Base-by-base conservation (phyloP, 805 yeast species). In the Wickerhamomyces bisporus region DNA sequence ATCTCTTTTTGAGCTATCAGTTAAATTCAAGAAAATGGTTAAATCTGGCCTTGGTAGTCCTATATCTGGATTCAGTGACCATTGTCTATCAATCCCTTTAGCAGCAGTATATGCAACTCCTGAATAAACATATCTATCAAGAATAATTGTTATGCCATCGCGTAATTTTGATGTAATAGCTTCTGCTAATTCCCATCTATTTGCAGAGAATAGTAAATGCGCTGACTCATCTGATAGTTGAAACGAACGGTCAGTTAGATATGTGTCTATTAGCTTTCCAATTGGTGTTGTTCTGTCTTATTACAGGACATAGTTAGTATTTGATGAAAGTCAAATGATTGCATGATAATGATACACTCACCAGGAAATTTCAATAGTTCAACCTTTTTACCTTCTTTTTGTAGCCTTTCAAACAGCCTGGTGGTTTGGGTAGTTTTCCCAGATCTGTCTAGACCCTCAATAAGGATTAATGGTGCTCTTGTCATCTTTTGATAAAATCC, bases 101-200 rank as follows among this genome's bases (percentile, higher is more conserved):
- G 98, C 96, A 2, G 85, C 69, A 1, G 96, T 81, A 55, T 91
- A 93, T 6, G 96, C 96, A 3, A 88, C 76, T 0, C 99, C 98
- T 0, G 97, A 87, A 53, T 86, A 91, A 4, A 85, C 82, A 53
- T 91, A 93, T 46, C 99, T 66, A 57, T 93, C 99, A 40, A 89
- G 58, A 0, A 93, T 68, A 1, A 93, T 71, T 36, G 70, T 68
- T 11, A 54, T 55, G 1, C 96, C 96, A 0, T 57, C 45, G 1
- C 60, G 48, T 15, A 88, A 58, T 11, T 64, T 53, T 1, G 53
- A 39, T 10, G 61, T 54, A 5, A 93, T 77, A 4, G 59, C 56
- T 1, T 65, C 59, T 2, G 70, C 72, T 17, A 77, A 50, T 57
- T 93, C 99, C 99, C 99, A 93, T 45, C 99, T 65, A 53, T 93